A percentile compares a stretch with the other conserved stretches of the same genome.
phyloP scores from a whole-genome alignment of 2,329 filamentous ascomycete species.

The Aspergillus sp. region DNA sequence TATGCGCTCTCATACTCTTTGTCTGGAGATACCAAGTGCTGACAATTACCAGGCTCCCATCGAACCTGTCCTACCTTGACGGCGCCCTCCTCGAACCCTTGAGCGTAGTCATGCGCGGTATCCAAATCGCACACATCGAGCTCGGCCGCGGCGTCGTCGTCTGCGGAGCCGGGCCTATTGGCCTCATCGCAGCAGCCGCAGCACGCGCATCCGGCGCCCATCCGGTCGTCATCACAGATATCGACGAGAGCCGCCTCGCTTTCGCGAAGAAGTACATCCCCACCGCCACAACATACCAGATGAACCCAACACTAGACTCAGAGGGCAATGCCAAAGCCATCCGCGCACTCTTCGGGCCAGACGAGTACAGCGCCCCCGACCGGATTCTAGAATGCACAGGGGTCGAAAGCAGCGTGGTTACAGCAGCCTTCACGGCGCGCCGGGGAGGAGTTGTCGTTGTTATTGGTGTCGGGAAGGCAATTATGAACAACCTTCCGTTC shows the following conservation, averaged over 20 bases:
- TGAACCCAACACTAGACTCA: conserved; percentile 47
- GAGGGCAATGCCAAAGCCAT: conserved; percentile 55
- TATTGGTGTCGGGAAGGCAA: conserved; percentile 61
- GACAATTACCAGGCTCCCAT: conserved; percentile 45
- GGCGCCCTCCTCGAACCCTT: conserved; percentile 66
- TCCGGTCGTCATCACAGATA: conserved; percentile 64
- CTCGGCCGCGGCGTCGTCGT: conserved; percentile 58
- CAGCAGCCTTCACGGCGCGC: conserved; percentile 57
- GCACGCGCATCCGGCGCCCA: conserved; percentile 63
- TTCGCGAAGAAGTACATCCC: conserved; percentile 62
- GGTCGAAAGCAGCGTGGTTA: conserved; percentile 62
- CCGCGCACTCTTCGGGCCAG: conserved; percentile 52
- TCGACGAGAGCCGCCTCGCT: conserved; percentile 56
- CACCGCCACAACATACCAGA: conserved; percentile 54
- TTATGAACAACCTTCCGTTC: conserved; percentile 66
- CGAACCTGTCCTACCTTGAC: conserved; percentile 57
- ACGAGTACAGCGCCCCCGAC: conserved; percentile 59
- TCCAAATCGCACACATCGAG: conserved; percentile 53
- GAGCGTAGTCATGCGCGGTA: conserved; percentile 63
- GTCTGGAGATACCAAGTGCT: too few species aligned
- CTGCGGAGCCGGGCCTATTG: conserved; percentile 65
- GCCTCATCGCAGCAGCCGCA: conserved; percentile 58
- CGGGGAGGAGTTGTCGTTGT: conserved; percentile 63
- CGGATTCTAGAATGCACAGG: conserved; percentile 67
- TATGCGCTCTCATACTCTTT: not conserved